Evolutionary conservation across 2,329 filamentous ascomycete species (phyloP).

Genomic region (Cordyceps cateniannulata): DNA sequence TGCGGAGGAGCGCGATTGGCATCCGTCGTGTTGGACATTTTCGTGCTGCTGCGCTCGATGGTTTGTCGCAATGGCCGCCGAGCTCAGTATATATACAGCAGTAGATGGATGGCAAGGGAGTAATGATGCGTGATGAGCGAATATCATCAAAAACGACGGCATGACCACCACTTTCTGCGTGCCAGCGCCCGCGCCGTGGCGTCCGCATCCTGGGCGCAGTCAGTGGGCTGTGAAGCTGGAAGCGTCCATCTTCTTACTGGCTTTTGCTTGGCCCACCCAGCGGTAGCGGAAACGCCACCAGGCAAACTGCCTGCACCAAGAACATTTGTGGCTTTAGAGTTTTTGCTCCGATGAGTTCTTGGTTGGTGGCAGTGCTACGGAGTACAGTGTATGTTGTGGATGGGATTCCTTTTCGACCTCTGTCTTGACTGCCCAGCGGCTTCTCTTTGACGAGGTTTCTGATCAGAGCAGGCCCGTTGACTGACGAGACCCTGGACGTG

Average conservation of each 20-base stretch:
- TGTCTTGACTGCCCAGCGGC: no score
- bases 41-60: neutral
- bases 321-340: no score
- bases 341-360: no score
- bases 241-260: neutral
- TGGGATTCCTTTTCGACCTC: no score
- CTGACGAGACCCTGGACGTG: neutral
- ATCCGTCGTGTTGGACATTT: neutral
- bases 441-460: neutral
- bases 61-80: neutral
- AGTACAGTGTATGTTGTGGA: no score
- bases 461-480: no score
- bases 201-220: neutral
- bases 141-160: no score
- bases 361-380: no score
- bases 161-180: neutral
- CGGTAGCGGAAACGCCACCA: neutral
- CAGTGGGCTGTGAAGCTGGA: conserved; percentile 6
- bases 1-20: conserved; percentile 27
- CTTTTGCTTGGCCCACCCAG: neutral
- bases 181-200: no score
- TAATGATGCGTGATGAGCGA: no score
- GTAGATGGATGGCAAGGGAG: no score
- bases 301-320: no score
- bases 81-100: neutral